Base-by-base conservation (phyloP, 148 eudicot species). In the Gaultheria prostrata region DNA sequence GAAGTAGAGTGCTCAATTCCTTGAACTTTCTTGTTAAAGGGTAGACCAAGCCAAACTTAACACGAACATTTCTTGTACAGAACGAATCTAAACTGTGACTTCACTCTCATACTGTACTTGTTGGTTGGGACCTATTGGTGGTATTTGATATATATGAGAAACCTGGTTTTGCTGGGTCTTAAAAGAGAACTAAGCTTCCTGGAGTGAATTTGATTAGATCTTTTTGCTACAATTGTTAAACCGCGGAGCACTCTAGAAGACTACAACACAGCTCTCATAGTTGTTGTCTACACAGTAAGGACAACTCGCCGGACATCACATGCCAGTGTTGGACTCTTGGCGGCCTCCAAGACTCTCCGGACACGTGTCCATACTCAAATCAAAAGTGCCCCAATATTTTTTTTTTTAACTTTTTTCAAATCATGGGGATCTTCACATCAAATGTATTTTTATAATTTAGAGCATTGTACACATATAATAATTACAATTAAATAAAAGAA, bases 21-120 rank as follows among this genome's bases (percentile, higher is more conserved):
- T 61, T 4, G n/a, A 49, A 54, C 43, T 78, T 76, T 63, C 48
- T 53, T 49, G 14, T 71, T 71, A 50, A n/a, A 63, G 54, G 33
- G 39, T 49, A 56, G 87, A 86, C 88, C 77, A 63, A 86, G 85
- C 82, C 88, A 79, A 79, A 83, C 65, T 61, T 59, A 24, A 69
- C 32, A 76, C 10, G 54, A 59, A 61, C 46, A 74, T 57, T 80
- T 45, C 46, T 85, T 69, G 78, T 65, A 78, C 51, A 54, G 67
- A n/a, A 39, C 21, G 61, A 71, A 18, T 61, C 70, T 63, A 43
- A 30, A 76, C 39, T 51, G 77, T 82, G 61, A 65, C 48, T 46
- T 86, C 79, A 26, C 43, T 56, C 59, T 79, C 57, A 72, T 18
- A 72, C 51, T 12, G 9, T 53, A 85, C 33, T 79, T 39, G 43